Evolutionary conservation across 805 yeast species (phyloP), one percentile per base, ranked within the genome.

Genomic region (Priceomyces carsonii): DNA sequence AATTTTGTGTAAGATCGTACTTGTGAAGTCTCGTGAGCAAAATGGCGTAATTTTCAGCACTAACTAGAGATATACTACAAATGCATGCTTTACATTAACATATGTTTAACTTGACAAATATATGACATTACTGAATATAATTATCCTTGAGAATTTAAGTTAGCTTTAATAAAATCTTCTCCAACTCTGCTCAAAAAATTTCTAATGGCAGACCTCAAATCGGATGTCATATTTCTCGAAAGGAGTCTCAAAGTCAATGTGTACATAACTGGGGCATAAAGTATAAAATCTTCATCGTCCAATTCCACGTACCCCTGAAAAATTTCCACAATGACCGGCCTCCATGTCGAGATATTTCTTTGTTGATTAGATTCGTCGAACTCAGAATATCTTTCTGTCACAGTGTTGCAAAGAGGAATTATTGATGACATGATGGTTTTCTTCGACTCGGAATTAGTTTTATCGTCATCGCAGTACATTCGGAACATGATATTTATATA

Each of bases 261-360:
- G 57, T 82, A 85, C 65, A 83, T 74, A 13, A 57, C 67, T 0
- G 87, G 79, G 47, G 85, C 73, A 50, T 77, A 69, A 34, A 58
- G 57, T 22, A 56, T 55, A 56, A 87, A 88, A 57, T 88, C 95
- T 1, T 65, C 76, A 33, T 80, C 85, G 48, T 84, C 85, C 45
- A 93, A 73, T 51, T 81, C 85, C 30, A 79, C 77, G 51, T 82
- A 83, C 3, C 95, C 96, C 55, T 85, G 89, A 44, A 83, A 66
- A 16, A 93, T 84, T 55, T 85, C 95, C 21, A 86, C 83, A 25
- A 91, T 88, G 13, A 93, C 97, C 0, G 98, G 97, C 50, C 85
- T 74, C 95, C 97, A 84, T 3, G 95, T 82, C 12, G 77, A 71
- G 28, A 91, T 79, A 57, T 86, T 86, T 51, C 95, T 77, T 33